Evolutionary conservation across 257 asterid species (phyloP).

Genomic region (Solanum pinnatisectum): DNA sequence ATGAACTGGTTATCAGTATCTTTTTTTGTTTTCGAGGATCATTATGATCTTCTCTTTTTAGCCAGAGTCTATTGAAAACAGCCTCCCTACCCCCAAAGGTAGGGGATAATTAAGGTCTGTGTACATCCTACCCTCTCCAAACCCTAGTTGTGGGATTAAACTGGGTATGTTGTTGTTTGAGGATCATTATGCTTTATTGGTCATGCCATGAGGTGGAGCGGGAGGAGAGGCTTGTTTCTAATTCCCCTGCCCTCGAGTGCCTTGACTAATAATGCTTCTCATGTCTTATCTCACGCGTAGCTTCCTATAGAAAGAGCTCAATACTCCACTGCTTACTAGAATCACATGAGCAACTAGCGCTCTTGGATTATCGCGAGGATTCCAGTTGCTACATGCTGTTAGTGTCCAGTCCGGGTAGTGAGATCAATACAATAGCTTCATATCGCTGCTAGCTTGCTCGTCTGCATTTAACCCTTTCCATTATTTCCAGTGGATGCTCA

Average conservation of each 20-base stretch:
- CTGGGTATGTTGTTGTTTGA: neutral
- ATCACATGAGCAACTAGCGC: neutral
- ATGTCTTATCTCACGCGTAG: neutral
- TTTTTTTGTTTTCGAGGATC: neutral
- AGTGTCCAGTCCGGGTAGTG: neutral
- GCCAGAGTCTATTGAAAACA: neutral
- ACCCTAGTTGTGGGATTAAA: neutral
- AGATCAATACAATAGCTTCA: neutral
- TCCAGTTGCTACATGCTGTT: neutral
- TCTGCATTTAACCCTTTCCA: neutral
- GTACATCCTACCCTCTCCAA: neutral
- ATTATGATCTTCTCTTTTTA: neutral
- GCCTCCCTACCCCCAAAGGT: neutral
- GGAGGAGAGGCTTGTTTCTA: neutral
- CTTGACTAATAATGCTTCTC: neutral
- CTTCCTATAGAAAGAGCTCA: neutral
- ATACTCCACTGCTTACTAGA: neutral
- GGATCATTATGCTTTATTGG: neutral
- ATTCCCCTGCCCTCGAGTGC: neutral
- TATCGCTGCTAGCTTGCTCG: neutral
- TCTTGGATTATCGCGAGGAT: neutral
- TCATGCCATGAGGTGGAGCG: neutral
- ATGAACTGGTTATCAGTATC: neutral
- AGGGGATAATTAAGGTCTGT: neutral
- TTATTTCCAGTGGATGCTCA: neutral